These are phyloP conservation scores for Syncephalis plumigaleata DNA, from an alignment of 371 early-diverging fungal genomes.

Conservation along the genomic window DNA sequence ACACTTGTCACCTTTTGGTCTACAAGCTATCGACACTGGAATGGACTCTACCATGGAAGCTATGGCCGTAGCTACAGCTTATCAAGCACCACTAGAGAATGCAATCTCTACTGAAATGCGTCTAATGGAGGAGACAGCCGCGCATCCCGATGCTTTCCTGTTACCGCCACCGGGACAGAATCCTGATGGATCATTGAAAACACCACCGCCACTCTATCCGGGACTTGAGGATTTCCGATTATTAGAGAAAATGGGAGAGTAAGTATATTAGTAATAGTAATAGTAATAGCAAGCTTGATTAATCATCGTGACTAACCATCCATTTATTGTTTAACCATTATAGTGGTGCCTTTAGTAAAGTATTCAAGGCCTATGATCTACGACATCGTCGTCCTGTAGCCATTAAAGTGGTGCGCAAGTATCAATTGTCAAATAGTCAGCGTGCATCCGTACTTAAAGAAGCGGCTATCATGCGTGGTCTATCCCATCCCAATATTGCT, in stretches of 20 bases:
- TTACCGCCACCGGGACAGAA: no score
- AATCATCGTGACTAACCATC: no score
- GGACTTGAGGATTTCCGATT: conserved; percentile 30
- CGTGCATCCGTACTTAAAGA: conserved; percentile 70
- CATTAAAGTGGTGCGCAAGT: conserved; percentile 65
- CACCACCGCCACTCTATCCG: conserved; percentile 20
- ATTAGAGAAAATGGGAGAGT: conserved; percentile 47
- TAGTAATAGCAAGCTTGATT: no score
- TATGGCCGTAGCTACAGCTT: no score
- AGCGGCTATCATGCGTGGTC: conserved; percentile 63
- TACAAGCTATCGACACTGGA: no score
- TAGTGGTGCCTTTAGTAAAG: conserved; percentile 74
- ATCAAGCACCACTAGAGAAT: no score
- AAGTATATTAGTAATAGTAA: conserved; percentile 15
- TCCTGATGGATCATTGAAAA: no score
- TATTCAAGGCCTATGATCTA: conserved; percentile 46
- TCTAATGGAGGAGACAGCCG: no score
- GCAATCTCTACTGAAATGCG: no score
- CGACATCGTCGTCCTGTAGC: conserved; percentile 44
- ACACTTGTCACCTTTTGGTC: no score
- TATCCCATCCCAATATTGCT: conserved; percentile 64
- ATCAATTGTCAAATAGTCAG: conserved; percentile 31
- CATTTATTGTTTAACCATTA: conserved; percentile 4
- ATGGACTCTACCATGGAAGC: no score
- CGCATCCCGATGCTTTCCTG: no score